Base-by-base conservation (phyloP, 345 rosid genomes). In the Eucalyptus viminalis region DNA sequence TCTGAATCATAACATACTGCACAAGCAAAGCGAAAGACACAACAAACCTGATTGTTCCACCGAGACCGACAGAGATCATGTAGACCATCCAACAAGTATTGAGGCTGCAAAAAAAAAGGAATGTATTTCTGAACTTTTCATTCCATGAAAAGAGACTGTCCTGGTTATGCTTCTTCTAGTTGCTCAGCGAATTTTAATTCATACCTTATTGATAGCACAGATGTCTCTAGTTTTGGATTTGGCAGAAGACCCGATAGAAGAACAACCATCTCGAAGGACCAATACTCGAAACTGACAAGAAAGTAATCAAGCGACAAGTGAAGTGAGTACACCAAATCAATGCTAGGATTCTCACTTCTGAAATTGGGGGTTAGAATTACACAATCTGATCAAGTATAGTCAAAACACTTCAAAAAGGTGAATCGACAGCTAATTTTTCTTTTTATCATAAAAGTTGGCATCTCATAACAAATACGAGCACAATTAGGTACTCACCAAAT, bases 71-170 rank as follows among this genome's bases (percentile, higher is more conserved):
- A 43, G 98, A 92, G 91, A 95, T 92, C 97, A 93, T 95, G 90
- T 93, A 95, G 86, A 94, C 94, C 88, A 94, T 94, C 93, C 96
- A 93, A 85, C 95, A 92, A 89, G 97, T 95, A 88, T 95, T 96
- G 88, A 96, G 96, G 94, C 95, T 93, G 94, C 81, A 81, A 89
- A 89, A 21, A 49, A 10, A 88, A 31, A 34, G 7, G 29, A 86
- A 51, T 13, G 62, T n/a, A 34, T 9, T 86, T 58, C 56, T 53
- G 47, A 29, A 19, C 15, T 86, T 56, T 2, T n/a, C 87, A 86
- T 6, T 50, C 56, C 37, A 10, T 24, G 45, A 22, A n/a, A 29
- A 86, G 53, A 7, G 29, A 86, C 17, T 17, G 17, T 86, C 56
- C 27, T 34, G 45, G 10, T 51, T 86, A 21, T 49, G 54, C 65